Evolutionary conservation across 2,329 filamentous ascomycete species (phyloP).

Genomic region (Botryosphaeria agaves): DNA sequence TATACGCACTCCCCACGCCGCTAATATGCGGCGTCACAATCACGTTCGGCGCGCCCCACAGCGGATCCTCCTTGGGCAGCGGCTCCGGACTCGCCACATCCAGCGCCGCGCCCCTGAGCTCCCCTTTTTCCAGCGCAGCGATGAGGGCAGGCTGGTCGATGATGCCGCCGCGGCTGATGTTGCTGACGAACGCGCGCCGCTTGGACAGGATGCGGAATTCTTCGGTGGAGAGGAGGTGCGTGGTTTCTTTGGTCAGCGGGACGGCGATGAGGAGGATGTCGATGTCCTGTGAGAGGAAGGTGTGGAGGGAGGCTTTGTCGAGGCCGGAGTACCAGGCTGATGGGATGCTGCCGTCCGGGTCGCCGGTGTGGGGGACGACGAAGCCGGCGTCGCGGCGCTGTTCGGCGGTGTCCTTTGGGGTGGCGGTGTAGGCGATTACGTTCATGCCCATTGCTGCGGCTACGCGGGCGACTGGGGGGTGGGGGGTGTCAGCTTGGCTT

Average conservation of each 20-base stretch:
- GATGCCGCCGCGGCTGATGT: constrained; percentile 51
- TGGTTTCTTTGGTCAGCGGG: constrained; percentile 38
- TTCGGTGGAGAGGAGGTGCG: constrained; percentile 31
- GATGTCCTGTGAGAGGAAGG: constrained; percentile 36
- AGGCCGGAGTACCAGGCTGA: constrained; percentile 39
- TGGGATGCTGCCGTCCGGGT: constrained; percentile 37
- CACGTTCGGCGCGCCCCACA: constrained; percentile 55
- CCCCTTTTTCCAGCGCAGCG: constrained; percentile 37
- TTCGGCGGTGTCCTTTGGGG: constrained; percentile 47
- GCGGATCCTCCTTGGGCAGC: constrained; percentile 44
- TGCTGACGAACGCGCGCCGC: constrained; percentile 43
- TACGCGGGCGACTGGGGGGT: constrained; percentile 31
- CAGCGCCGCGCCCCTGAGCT: constrained; percentile 49
- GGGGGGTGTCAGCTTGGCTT: too few relatives aligned
- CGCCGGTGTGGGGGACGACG: constrained; percentile 49
- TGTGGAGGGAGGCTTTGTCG: constrained; percentile 31
- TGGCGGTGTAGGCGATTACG: constrained; percentile 59
- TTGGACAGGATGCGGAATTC: constrained; percentile 39
- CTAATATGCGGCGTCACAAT: constrained; percentile 53
- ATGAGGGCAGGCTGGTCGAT: constrained; percentile 46
- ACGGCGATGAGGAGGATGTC: constrained; percentile 40
- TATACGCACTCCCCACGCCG: constrained; percentile 35
- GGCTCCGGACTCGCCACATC: constrained; percentile 73
- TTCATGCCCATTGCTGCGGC: constrained; percentile 50
- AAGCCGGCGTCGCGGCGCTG: constrained; percentile 47